A percentile compares a stretch with the other conserved stretches of the same genome.
Conservation (phyloP, 2,329 filamentous ascomycete genomes). For the Aspergillus caelatus region DNA sequence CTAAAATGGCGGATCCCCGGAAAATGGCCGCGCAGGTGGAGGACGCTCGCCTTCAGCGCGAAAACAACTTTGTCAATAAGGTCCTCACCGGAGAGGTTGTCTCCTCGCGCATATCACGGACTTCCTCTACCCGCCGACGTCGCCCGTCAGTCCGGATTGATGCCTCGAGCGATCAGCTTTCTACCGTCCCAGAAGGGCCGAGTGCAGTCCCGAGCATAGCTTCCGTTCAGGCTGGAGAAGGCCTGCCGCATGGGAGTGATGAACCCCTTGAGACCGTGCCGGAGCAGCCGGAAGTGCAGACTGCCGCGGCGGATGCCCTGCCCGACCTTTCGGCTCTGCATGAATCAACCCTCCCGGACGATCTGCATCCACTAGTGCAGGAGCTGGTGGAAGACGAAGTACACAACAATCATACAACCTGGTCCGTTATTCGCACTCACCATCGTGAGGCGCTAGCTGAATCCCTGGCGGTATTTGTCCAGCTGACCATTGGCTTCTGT, state of each 20-base stretch:
- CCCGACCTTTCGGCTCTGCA: slow-evolving; percentile 26
- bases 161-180: not conserved
- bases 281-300: not conserved
- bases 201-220: not conserved
- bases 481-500: slow-evolving; percentile 53
- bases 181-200: not conserved
- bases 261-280: not conserved
- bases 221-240: not conserved
- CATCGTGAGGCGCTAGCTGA: slow-evolving; percentile 59
- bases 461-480: slow-evolving; percentile 49
- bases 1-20: slow-evolving; percentile 38
- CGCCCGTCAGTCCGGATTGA: slow-evolving; percentile 25
- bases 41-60: slow-evolving; percentile 45
- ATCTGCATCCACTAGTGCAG: slow-evolving; percentile 49
- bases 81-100: slow-evolving; percentile 32
- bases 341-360: slow-evolving; percentile 42
- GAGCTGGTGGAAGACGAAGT: slow-evolving; percentile 51
- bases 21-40: slow-evolving; percentile 50
- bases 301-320: not conserved
- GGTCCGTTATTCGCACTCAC: slow-evolving; percentile 54
- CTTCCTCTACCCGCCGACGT: slow-evolving; percentile 25
- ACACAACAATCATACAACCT: slow-evolving; percentile 52
- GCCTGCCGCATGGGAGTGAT: not conserved
- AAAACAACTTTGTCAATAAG: slow-evolving; percentile 43
- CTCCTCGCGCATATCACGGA: slow-evolving; percentile 19